Evolutionary conservation across 2,329 filamentous ascomycete genomes (phyloP), one percentile per base, ranked within the genome.

Genomic region (Thielaviopsis musarum): DNA sequence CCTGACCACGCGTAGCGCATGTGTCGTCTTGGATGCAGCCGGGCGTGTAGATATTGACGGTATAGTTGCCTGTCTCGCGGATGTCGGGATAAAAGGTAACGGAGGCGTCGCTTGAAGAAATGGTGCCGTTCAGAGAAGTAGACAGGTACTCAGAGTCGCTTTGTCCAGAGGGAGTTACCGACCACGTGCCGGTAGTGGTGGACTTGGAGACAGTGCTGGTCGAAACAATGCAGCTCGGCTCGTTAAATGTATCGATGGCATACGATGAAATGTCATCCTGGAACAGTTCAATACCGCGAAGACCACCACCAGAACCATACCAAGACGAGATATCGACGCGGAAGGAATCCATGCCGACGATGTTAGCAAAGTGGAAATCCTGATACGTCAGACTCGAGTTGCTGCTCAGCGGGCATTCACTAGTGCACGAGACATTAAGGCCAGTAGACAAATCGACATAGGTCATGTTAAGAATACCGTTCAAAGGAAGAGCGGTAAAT

Each of bases 391-490:
- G 70, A 5, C 77, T 79, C 19, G 76, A 72, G 66, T 88, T 82
- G 67, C 83, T 76, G 63, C 87, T 89, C 54, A 98, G 77, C n/a
- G 91, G 88, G 66, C 93, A 98, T 66, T 82, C 78, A 62, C 83
- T 85, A 58, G 91, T 89, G 72, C 93, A 98, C 60, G 79, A 83
- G 30, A 75, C 72, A 59, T 84, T 84, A 56, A 80, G 73, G 26
- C 86, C 85, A 1, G 81, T 86, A 48, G 69, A 74, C 24, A 86
- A 84, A 67, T 97, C 89, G 63, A 84, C 83, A 66, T 93, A 97
- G 45, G 90, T 95, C 67, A 98, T 78, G 71, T 97, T 96, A 83
- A 98, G 88, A 69, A 98, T 96, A 57, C 93, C 93, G 63, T 87
- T 84, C 66, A 91, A 82, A 5, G 91, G 91, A 61, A 91, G 74